phyloP scores from a whole-genome alignment of 2,329 filamentous ascomycete genomes.

The Coniochaeta pulveracea region DNA sequence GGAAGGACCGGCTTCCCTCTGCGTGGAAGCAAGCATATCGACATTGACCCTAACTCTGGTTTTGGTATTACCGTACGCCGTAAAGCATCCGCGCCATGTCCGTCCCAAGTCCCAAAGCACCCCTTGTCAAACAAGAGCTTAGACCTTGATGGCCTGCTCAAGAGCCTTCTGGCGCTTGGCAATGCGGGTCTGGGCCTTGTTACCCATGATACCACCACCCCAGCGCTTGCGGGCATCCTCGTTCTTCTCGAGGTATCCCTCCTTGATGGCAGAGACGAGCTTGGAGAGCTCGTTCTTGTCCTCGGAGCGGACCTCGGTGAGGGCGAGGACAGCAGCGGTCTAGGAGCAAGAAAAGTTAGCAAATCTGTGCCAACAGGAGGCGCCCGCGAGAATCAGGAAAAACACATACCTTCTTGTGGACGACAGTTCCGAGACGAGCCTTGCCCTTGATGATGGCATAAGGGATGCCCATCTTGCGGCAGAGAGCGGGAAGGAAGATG shows the following conservation, averaged over 20 bases:
- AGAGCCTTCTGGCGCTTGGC: conserved; percentile 90
- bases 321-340: conserved; percentile 90
- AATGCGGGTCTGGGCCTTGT: conserved; percentile 72
- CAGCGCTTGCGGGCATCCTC: conserved; percentile 87
- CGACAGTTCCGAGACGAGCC: conserved; percentile 95
- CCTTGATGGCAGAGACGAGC: conserved; percentile 92
- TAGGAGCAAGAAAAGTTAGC: conserved; percentile 20
- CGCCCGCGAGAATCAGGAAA: neutral
- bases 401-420: conserved; percentile 84
- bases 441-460: conserved; percentile 99
- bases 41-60: conserved; percentile 14
- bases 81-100: conserved; percentile 17
- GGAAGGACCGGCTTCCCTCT: conserved; percentile 3
- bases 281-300: conserved; percentile 98
- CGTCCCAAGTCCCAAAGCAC: conserved; percentile 12
- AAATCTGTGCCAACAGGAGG: neutral
- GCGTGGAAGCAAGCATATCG: conserved; percentile 10
- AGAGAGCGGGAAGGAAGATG: conserved; percentile 96
- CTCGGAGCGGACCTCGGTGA: conserved; percentile 95
- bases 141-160: conserved; percentile 96
- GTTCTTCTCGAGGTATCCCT: conserved; percentile 93
- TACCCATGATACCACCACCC: conserved; percentile 99
- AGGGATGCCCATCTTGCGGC: conserved; percentile 99
- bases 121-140: conserved; percentile 29
- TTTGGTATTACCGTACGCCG: conserved; percentile 24